Conservation (phyloP, 2,329 filamentous ascomycete genomes). For the Annulohypoxylon truncatum region DNA sequence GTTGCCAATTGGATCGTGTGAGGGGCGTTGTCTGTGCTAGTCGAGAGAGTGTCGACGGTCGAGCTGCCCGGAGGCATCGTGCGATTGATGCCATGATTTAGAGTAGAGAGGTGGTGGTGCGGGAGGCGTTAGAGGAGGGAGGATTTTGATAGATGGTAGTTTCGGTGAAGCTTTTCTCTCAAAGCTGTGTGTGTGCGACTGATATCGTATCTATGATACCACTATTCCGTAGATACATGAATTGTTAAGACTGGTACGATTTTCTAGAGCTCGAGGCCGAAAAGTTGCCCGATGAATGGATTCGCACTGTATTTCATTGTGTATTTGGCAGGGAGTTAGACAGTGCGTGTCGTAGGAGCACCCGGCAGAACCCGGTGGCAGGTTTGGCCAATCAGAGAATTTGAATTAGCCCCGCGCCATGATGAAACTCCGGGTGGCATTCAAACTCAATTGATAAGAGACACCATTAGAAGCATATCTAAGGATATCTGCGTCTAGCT, state of each 20-base stretch:
- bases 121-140: slow-evolving; percentile 2
- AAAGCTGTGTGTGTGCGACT: slow-evolving; percentile 31
- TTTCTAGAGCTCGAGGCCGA: slow-evolving; percentile 24
- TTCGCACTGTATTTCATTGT: slow-evolving; percentile 23
- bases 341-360: slow-evolving; percentile 9
- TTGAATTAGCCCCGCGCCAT: slow-evolving; percentile 32
- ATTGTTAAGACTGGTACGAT: slow-evolving; percentile 36
- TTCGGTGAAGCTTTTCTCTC: slow-evolving; percentile 28
- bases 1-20: slow-evolving; percentile 52
- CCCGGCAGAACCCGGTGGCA: slow-evolving; percentile 15
- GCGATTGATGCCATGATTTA: slow-evolving; percentile 67
- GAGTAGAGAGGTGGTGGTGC: background rate
- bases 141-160: slow-evolving; percentile 2
- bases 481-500: background rate
- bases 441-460: slow-evolving; percentile 36
- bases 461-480: slow-evolving; percentile 25
- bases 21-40: slow-evolving; percentile 51
- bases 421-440: slow-evolving; percentile 29
- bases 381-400: slow-evolving; percentile 17
- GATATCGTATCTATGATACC: slow-evolving; percentile 40
- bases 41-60: slow-evolving; percentile 59
- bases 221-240: slow-evolving; percentile 20
- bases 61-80: slow-evolving; percentile 63
- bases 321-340: background rate
- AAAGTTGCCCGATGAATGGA: slow-evolving; percentile 28